Evolutionary conservation across 495 filamentous ascomycete genomes (phyloP), one percentile per base, ranked within the genome.

Genomic region (Poronia punctata): DNA sequence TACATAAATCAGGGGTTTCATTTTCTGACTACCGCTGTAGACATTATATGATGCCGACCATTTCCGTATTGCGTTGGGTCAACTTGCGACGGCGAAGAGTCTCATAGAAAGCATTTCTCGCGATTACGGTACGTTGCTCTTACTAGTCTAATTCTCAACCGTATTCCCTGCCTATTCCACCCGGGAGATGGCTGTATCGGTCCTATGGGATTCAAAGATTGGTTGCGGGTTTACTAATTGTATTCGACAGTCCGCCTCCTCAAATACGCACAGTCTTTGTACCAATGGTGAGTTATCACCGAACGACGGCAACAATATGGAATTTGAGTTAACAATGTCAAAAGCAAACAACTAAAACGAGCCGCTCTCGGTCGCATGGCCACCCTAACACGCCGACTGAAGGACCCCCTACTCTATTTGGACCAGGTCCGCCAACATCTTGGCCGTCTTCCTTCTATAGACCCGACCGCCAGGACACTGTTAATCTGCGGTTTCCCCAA

Each of bases 391-490:
- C 86, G 86, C 66, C 78, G 88, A 38, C 66, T 98, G 29, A 96
- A 93, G 66, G 92, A 96, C 47, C 86, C 92, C 21, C 78, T 98
- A 22, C 65, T 90, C 24, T 98, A 98, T 61, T 82, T 98, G 38
- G 92, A 98, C 67, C 90, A 97, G 67, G 92, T 98, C 50, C 81
- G 92, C 31, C 93, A 97, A 65, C 92, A 98, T 78, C 75, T 98
- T 54, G 90, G 88, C 45, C 88, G 92, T 77, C 78, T 98, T 36
- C 92, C 92, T n/a, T 79, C 88, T 4, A 97, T 98, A 53, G 93
- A 98, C 58, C 92, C 92, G 21, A 97, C 90, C 51, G 96, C 92
- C 9, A 75, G 92, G 27, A 98, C 93, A 2, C 76, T 98, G 20
- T 67, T 97, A 48, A 95, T 98, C 46, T 94, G 88, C 58, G 92